Evolutionary conservation across 257 asterid genomes (phyloP), one percentile per base, ranked within the genome.

Genomic region (Anisodus acutangulus): DNA sequence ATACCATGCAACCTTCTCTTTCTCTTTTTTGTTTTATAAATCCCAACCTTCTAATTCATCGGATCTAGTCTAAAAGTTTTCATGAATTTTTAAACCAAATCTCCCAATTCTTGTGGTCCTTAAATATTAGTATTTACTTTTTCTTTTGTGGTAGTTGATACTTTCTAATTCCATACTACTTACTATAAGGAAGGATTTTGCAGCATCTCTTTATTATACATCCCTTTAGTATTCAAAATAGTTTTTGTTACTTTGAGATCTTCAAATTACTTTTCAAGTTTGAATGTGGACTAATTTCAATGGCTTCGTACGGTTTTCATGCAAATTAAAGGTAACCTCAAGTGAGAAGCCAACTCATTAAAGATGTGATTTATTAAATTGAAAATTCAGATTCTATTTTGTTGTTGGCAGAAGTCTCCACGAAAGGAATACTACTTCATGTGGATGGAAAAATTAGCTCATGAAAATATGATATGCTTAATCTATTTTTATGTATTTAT

Each of bases 241-340:
- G 15, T 3, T 53, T 53, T 53, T 53, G 57, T 4, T 53, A 53
- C 57, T 10, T 3, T 53, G 15, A 53, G 15, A 51, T 41, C 45
- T 41, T 41, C 5, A 41, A 41, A 41, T 5, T 41, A 68, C 49
- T 37, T 37, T 37, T 13, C 12, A 13, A 13, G 49, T 13, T 37
- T 68, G 76, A 68, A 68, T 37, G 51, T 67, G 19, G 47, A 67
- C 71, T 64, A 67, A 6, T 5, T 35, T 67, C 12, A 11, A 67
- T 67, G 37, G 49, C 74, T 67, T 67, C 74, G 19, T 67, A 47
- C 47, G 19, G 19, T 35, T 45, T 67, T 67, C 19, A 19, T 35
- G 35, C 74, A 67, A 67, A 68, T 68, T 13, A 37, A 68, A 68
- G 76, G 51, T 68, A 51, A 67, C 26, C 12, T 13, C 76, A 68